Conservation (phyloP, 306 rosid species). For the Cucurbita moschata region DNA sequence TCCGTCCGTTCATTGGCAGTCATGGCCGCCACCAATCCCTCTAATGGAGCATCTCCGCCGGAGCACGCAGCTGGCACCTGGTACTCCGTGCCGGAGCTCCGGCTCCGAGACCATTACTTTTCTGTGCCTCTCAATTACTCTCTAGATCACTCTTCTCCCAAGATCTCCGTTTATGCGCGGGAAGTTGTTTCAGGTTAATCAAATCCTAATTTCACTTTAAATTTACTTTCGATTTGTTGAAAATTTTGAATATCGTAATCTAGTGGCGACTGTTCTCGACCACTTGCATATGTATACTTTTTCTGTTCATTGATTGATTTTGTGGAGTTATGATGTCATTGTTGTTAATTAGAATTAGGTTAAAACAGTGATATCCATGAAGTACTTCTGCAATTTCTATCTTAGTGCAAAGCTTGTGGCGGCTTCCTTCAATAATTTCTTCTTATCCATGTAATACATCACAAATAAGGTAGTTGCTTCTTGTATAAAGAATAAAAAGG, state of each 20-base stretch:
- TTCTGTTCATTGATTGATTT: background rate
- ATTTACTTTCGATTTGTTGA: too few species aligned
- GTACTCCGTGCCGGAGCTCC: conserved; percentile 76
- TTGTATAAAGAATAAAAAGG: too few species aligned
- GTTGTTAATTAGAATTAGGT: background rate
- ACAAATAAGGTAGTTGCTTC: background rate
- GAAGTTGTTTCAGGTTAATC: conserved; percentile 72
- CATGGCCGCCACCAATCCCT: conserved; percentile 20
- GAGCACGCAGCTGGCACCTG: conserved; percentile 57
- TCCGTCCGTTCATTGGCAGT: background rate
- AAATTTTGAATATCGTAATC: background rate
- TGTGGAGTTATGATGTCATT: background rate
- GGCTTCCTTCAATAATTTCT: too few species aligned
- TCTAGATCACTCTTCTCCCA: conserved; percentile 25
- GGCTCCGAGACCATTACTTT: conserved; percentile 72
- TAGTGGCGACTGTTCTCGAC: background rate
- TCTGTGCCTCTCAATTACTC: conserved; percentile 59
- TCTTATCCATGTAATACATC: background rate
- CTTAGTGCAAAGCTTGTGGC: too few species aligned
- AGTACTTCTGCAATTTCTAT: too few species aligned
- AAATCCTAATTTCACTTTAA: background rate
- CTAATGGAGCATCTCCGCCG: conserved; percentile 7
- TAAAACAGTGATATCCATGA: background rate
- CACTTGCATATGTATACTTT: background rate
- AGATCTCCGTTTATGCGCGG: conserved; percentile 76